These are phyloP conservation scores for Saksenaea oblongispora DNA, from an alignment of 371 early-diverging fungal genomes.

Conservation along the genomic window DNA sequence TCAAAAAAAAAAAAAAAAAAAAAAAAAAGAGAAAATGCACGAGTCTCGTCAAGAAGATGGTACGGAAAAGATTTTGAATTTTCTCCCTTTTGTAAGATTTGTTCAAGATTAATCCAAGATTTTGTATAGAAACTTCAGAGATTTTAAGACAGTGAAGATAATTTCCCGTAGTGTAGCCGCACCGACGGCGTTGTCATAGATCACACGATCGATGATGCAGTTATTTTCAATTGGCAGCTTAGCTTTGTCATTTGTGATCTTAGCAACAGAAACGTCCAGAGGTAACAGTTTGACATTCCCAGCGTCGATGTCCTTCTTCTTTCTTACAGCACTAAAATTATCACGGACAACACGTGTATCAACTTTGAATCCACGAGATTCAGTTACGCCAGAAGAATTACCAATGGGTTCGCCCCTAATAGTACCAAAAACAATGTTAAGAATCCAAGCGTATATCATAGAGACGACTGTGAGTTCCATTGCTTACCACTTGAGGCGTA, in stretches of 20 bases:
- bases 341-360: slow-evolving; percentile 10
- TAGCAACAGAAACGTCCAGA: slow-evolving; percentile 11
- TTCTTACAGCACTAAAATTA: slow-evolving; percentile 7
- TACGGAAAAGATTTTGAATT: no score
- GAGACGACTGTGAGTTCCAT: neutral
- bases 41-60: no score
- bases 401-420: slow-evolving; percentile 15
- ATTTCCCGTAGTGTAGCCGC: no score
- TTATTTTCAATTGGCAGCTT: slow-evolving; percentile 14
- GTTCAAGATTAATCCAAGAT: no score
- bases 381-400: slow-evolving; percentile 8
- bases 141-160: no score
- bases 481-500: slow-evolving; percentile 13
- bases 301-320: slow-evolving; percentile 8
- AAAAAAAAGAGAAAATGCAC: no score
- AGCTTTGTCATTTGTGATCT: slow-evolving; percentile 11
- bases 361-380: slow-evolving; percentile 12
- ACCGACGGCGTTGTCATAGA: no score
- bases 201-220: no score
- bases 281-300: slow-evolving; percentile 8
- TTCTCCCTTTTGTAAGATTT: no score
- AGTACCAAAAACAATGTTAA: slow-evolving; percentile 9
- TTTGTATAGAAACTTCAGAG: no score
- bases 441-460: neutral
- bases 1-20: no score